Evolutionary conservation across 2,329 filamentous ascomycete species (phyloP).

Genomic region (Fusarium sp.): DNA sequence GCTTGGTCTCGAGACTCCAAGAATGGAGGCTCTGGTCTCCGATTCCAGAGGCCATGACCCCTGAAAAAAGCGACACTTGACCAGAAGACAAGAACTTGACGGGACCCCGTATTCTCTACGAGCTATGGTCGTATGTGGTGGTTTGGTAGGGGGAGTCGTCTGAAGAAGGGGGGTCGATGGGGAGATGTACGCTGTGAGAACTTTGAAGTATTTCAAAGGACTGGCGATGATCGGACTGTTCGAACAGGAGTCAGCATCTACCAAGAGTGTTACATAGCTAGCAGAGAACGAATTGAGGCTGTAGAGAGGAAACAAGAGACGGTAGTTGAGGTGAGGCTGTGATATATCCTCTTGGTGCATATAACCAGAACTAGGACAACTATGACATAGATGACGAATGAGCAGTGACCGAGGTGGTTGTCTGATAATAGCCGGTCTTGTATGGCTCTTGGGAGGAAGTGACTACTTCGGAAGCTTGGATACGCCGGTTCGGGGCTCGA

Average conservation of each 20-base stretch:
- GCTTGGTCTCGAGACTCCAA: not conserved
- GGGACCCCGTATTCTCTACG: conserved; percentile 1
- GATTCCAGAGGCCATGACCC: not conserved
- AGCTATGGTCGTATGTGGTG: not conserved
- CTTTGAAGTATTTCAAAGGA: not conserved
- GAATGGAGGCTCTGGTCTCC: not conserved
- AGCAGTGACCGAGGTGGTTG: not conserved
- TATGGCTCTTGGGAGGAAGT: not conserved
- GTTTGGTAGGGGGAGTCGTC: not conserved
- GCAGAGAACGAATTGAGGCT: not conserved
- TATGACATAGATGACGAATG: not conserved
- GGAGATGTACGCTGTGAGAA: not conserved
- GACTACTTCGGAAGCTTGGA: not conserved
- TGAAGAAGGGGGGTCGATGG: not conserved
- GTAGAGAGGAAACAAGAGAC: not conserved
- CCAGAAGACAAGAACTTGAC: not conserved
- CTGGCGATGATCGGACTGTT: not conserved
- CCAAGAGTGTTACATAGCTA: not conserved
- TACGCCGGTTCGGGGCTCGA: not conserved
- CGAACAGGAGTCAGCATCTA: not conserved
- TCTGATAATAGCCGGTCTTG: not conserved
- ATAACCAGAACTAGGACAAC: not conserved
- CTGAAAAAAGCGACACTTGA: not conserved
- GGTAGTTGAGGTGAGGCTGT: not conserved
- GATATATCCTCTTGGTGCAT: not conserved